These are phyloP conservation scores for Cadophora gregata DNA, from an alignment of 2,329 filamentous ascomycete species.

Conservation along the genomic window DNA sequence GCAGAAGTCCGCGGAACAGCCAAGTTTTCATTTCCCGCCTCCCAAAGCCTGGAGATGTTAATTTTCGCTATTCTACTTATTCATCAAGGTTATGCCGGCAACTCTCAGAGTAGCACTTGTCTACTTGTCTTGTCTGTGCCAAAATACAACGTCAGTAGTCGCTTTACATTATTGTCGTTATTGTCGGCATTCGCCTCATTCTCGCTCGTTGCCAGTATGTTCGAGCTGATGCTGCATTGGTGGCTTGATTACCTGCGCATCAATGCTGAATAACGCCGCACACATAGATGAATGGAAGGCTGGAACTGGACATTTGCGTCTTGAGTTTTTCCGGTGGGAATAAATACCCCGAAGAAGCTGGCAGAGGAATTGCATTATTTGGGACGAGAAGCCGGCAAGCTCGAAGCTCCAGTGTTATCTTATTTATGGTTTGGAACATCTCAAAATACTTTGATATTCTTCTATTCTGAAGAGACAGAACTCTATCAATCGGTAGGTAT, in stretches of 20 bases:
- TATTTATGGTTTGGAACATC: neutral
- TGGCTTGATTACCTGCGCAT: neutral
- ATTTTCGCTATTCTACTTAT: neutral
- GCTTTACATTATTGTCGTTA: neutral
- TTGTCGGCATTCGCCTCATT: neutral
- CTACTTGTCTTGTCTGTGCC: neutral
- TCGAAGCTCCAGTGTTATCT: neutral
- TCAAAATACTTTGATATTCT: neutral
- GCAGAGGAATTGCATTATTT: neutral
- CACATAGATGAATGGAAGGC: neutral
- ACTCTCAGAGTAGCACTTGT: conserved; percentile 6
- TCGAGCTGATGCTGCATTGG: neutral
- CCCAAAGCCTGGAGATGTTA: neutral
- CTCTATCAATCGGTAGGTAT: neutral
- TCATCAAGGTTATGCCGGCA: neutral
- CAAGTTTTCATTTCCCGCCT: neutral
- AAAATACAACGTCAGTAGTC: neutral
- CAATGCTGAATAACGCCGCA: neutral
- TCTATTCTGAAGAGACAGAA: neutral
- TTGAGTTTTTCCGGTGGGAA: neutral
- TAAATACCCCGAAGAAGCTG: neutral
- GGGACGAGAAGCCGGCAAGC: neutral
- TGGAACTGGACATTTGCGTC: neutral
- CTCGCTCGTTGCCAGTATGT: neutral
- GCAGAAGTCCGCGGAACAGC: neutral